These are phyloP conservation scores for Saturnispora gosingensis DNA, from an alignment of 805 yeast species.

Conservation along the genomic window DNA sequence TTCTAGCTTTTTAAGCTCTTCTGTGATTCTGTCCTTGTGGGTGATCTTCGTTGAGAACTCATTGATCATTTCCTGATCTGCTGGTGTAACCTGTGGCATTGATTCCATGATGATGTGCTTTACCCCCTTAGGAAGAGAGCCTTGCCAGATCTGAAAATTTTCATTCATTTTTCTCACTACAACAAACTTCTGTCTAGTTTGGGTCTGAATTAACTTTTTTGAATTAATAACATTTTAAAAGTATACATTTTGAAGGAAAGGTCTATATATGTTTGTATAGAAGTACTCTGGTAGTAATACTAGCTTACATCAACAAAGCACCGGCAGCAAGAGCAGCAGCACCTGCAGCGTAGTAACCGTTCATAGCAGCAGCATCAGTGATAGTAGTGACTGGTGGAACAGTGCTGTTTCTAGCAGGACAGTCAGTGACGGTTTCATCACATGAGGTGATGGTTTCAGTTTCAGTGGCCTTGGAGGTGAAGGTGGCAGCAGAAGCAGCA, in stretches of 20 bases:
- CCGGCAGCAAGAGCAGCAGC: slow-evolving; percentile 25
- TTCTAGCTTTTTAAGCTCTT: slow-evolving; percentile 37
- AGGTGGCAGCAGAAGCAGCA: slow-evolving; percentile 23
- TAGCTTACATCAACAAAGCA: slow-evolving; percentile 26
- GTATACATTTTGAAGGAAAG: slow-evolving; percentile 1
- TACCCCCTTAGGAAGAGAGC: background rate
- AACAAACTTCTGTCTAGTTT: too few relatives aligned
- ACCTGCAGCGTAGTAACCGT: slow-evolving; percentile 15
- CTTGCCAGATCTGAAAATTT: background rate
- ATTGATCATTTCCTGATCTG: slow-evolving; percentile 84
- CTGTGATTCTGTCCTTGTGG: slow-evolving; percentile 51
- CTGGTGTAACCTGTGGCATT: slow-evolving; percentile 64
- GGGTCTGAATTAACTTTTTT: background rate
- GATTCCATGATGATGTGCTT: slow-evolving; percentile 21
- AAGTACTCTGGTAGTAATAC: slow-evolving; percentile 1
- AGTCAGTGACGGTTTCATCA: slow-evolving; percentile 30
- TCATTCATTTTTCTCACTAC: background rate
- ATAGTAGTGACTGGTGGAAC: slow-evolving; percentile 25
- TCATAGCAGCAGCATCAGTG: slow-evolving; percentile 28
- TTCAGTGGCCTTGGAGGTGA: slow-evolving; percentile 28
- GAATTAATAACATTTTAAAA: background rate
- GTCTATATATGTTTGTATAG: background rate
- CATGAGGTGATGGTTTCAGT: slow-evolving; percentile 33
- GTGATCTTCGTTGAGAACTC: slow-evolving; percentile 76
- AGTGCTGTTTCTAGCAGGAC: slow-evolving; percentile 19